Conservation (phyloP, 2,329 filamentous ascomycete species). For the Orbilia quercus region DNA sequence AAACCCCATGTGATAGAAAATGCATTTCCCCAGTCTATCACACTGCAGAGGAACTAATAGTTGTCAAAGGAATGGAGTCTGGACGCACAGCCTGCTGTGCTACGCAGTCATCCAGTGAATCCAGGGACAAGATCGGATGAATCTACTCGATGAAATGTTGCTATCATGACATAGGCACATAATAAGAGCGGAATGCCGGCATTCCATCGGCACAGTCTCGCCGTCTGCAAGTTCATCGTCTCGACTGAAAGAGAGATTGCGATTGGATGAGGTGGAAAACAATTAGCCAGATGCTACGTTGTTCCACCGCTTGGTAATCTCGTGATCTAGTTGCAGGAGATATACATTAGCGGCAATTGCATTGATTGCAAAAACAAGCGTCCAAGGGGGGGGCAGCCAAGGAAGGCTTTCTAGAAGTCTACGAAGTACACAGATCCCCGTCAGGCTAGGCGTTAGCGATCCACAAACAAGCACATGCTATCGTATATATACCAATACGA, state of each 20-base stretch:
- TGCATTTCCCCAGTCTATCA: constrained; percentile 16
- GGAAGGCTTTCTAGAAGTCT: constrained; percentile 8
- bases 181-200: neutral
- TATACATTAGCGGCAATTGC: no score
- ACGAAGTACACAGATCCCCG: constrained; percentile 3
- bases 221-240: no score
- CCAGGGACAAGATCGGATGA: constrained; percentile 29
- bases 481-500: constrained; percentile 2
- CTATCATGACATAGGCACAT: constrained; percentile 9
- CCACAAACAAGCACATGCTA: constrained; percentile 19
- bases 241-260: no score
- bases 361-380: neutral
- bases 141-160: constrained; percentile 2
- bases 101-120: neutral
- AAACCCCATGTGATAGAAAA: constrained; percentile 23
- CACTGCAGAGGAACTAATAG: constrained; percentile 22
- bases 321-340: neutral
- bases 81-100: no score
- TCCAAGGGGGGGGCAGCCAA: neutral
- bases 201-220: no score
- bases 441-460: constrained; percentile 50
- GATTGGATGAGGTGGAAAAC: no score
- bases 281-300: no score
- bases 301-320: no score
- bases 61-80: no score